These are phyloP conservation scores for Toxicodendron radicans DNA, from an alignment of 345 rosid species.

Conservation along the genomic window DNA sequence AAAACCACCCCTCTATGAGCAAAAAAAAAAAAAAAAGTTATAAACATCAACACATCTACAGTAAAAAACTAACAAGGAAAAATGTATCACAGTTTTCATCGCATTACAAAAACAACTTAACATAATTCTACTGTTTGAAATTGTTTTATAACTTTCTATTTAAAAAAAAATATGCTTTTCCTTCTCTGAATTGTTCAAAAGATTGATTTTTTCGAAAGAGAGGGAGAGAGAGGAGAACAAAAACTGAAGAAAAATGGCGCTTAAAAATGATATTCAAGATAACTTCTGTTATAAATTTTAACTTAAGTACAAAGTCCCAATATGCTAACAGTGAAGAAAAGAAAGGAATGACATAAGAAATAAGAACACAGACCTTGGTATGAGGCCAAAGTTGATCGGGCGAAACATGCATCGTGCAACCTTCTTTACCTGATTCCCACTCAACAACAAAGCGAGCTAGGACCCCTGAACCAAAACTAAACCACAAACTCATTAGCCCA, in stretches of 20 bases:
- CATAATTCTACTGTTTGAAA: not conserved
- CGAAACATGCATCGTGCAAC: constrained; percentile 99
- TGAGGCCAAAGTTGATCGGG: constrained; percentile 99
- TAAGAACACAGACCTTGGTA: constrained; percentile 62
- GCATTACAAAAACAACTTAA: not conserved
- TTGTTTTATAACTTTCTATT: not conserved
- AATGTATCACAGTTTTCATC: not conserved
- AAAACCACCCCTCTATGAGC: too few species aligned
- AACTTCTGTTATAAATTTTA: not conserved
- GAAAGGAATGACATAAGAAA: not conserved
- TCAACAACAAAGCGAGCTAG: constrained; percentile 97
- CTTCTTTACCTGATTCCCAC: constrained; percentile 97
- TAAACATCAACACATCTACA: too few species aligned
- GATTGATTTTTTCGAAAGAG: not conserved
- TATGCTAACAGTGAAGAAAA: not conserved
- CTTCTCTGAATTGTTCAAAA: not conserved
- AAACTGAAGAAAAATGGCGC: not conserved
- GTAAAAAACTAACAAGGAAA: too few species aligned
- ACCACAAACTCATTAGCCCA: constrained; percentile 95
- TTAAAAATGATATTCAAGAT: not conserved
- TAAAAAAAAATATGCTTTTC: not conserved
- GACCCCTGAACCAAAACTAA: constrained; percentile 87
- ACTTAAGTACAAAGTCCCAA: not conserved
- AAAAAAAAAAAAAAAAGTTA: too few species aligned
- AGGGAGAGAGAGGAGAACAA: too few species aligned